Percentiles rank a stretch among this genome's conserved stretches.
Evolutionary conservation across 495 filamentous ascomycete genomes (phyloP).

Genomic region (Trichocladium uniseriatum): DNA sequence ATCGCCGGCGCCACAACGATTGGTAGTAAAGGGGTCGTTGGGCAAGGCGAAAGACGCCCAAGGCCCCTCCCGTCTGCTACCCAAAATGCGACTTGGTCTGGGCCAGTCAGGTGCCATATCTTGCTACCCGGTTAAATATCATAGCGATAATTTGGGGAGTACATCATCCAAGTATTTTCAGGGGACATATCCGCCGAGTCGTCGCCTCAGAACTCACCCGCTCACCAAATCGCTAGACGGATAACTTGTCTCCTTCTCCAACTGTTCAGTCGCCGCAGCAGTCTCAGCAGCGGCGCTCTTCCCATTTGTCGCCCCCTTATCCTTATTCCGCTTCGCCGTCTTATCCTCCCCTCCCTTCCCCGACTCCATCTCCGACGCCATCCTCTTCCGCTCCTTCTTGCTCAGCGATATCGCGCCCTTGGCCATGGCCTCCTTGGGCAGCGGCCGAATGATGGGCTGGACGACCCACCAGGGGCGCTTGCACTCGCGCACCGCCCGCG

Average conservation of each 20-base stretch:
- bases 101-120: too few species aligned
- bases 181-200: too few species aligned
- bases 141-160: too few species aligned
- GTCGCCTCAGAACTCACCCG: too few species aligned
- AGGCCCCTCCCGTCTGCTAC: too few species aligned
- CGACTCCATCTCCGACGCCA: constrained; percentile 22
- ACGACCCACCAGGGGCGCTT: constrained; percentile 84
- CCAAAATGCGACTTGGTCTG: too few species aligned
- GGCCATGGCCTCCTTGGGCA: constrained; percentile 80
- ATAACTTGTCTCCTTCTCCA: constrained; percentile 21
- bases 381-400: constrained; percentile 39
- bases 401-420: constrained; percentile 66
- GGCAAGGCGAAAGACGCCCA: too few species aligned
- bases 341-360: constrained; percentile 4
- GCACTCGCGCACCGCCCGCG: constrained; percentile 57
- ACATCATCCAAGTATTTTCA: too few species aligned
- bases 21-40: too few species aligned
- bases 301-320: background rate
- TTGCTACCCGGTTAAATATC: too few species aligned
- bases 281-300: constrained; percentile 13
- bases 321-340: constrained; percentile 8
- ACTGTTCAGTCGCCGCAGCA: constrained; percentile 10
- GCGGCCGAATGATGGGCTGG: constrained; percentile 78
- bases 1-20: too few species aligned
- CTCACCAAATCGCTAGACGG: constrained; percentile 24